Percentiles rank a stretch among this genome's conserved stretches.
phyloP scores from a whole-genome alignment of 257 asterid species.

The Solanum sitiens region DNA sequence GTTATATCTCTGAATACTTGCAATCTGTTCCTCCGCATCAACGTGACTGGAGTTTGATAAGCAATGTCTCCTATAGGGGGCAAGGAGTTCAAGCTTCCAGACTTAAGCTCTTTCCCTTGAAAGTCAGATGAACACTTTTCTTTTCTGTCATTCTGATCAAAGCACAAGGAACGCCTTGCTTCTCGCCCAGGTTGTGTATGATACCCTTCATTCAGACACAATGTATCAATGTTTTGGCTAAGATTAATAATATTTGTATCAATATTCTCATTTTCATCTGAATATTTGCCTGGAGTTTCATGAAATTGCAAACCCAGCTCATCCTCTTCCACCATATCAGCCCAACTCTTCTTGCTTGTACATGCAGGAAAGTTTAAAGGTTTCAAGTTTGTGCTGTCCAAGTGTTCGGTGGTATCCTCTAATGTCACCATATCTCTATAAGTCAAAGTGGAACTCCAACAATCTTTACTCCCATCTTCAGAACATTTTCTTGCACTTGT shows the following conservation, averaged over 20 bases:
- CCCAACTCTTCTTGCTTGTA: constrained; percentile 50
- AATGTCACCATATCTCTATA: neutral
- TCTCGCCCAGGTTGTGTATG: constrained; percentile 49
- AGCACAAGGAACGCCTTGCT: constrained; percentile 30
- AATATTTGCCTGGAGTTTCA: constrained; percentile 6
- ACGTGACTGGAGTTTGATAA: constrained; percentile 1
- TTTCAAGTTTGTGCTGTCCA: neutral
- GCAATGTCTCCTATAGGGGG: constrained; percentile 1
- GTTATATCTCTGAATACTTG: constrained; percentile 49
- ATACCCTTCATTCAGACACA: constrained; percentile 37
- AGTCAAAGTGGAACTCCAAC: neutral
- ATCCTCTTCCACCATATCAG: constrained; percentile 79
- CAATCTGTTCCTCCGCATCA: constrained; percentile 31
- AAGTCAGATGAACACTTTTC: constrained; percentile 11
- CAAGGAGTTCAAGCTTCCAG: constrained; percentile 9
- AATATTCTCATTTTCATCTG: constrained; percentile 10
- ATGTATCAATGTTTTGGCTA: constrained; percentile 10
- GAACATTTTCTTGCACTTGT: neutral
- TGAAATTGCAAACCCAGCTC: constrained; percentile 14
- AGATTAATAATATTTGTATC: constrained; percentile 27
- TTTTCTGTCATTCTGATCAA: constrained; percentile 9
- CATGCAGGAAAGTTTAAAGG: neutral
- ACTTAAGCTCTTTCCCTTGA: constrained; percentile 15
- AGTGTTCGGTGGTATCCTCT: neutral
- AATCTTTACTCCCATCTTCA: neutral